A percentile compares a stretch with the other conserved stretches of the same genome.
Evolutionary conservation across 345 rosid species (phyloP).

Genomic region (Bretschneidera sinensis): DNA sequence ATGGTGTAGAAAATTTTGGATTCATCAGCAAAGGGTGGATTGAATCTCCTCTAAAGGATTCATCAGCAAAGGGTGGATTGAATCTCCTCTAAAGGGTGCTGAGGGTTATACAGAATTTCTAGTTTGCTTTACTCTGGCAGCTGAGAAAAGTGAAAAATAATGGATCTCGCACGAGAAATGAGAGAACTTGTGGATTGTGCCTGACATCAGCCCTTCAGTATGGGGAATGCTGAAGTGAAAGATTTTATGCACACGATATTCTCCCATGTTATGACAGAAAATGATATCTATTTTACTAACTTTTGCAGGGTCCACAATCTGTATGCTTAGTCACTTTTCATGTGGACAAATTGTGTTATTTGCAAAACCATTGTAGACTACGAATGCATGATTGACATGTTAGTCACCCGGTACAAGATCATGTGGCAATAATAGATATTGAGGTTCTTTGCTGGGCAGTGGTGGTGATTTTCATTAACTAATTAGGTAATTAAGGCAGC

Average conservation of each 20-base stretch:
- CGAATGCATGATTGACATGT: no score
- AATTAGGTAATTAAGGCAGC: no score
- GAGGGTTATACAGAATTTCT: constrained; percentile 92
- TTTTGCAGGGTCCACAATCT: no score
- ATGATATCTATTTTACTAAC: neutral
- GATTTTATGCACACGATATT: no score
- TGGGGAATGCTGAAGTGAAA: neutral
- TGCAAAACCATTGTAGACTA: no score
- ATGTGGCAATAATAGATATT: no score
- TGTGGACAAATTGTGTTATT: no score
- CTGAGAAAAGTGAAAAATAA: constrained; percentile 24
- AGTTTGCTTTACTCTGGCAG: constrained; percentile 50
- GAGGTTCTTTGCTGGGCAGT: no score
- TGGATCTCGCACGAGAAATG: neutral
- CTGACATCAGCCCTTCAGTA: neutral
- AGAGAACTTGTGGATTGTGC: neutral
- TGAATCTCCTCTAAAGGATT: constrained; percentile 88
- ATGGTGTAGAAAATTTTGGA: constrained; percentile 70
- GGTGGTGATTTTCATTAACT: no score
- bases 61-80: constrained; percentile 77
- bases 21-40: no score
- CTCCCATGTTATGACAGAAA: neutral
- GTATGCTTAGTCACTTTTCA: no score
- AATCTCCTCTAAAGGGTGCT: constrained; percentile 89
- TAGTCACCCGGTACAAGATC: no score